phyloP scores from a whole-genome alignment of 148 eudicot species.

The Diospyros kaki region DNA sequence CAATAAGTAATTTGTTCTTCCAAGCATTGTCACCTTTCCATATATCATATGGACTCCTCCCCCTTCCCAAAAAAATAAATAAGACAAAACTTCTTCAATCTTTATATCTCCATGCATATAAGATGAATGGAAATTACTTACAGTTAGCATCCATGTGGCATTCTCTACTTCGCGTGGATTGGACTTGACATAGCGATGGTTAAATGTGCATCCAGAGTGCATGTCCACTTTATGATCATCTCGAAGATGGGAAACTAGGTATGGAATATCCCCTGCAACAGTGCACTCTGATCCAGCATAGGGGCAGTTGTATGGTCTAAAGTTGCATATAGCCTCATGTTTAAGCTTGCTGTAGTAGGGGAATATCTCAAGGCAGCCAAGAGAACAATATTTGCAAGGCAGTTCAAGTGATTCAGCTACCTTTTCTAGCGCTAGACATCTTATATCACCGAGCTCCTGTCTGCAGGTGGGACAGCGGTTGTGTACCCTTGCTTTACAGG shows the following conservation, averaged over 20 bases:
- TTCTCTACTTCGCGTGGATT: constrained; percentile 52
- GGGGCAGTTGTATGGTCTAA: constrained; percentile 45
- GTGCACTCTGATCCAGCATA: constrained; percentile 52
- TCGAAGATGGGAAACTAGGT: constrained; percentile 37
- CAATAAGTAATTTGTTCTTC: no score
- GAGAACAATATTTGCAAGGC: constrained; percentile 42
- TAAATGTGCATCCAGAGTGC: constrained; percentile 48
- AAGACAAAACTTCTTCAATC: no score
- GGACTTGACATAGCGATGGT: constrained; percentile 50
- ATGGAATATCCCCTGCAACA: constrained; percentile 37
- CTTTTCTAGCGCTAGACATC: constrained; percentile 49
- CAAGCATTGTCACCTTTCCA: no score
- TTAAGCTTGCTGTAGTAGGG: constrained; percentile 49
- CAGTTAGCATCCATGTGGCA: constrained; percentile 54
- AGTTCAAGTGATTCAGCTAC: constrained; percentile 45
- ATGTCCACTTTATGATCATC: constrained; percentile 53
- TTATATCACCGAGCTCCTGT: constrained; percentile 47
- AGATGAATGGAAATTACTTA: constrained; percentile 22
- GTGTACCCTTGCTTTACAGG: constrained; percentile 40
- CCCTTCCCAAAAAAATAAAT: no score
- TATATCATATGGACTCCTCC: no score
- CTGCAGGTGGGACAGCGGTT: constrained; percentile 50
- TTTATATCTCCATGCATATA: background rate
- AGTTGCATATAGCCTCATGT: constrained; percentile 39
- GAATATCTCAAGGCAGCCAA: constrained; percentile 42